phyloP scores from a whole-genome alignment of 2,329 filamentous ascomycete species.

The Colletotrichum navitas region DNA sequence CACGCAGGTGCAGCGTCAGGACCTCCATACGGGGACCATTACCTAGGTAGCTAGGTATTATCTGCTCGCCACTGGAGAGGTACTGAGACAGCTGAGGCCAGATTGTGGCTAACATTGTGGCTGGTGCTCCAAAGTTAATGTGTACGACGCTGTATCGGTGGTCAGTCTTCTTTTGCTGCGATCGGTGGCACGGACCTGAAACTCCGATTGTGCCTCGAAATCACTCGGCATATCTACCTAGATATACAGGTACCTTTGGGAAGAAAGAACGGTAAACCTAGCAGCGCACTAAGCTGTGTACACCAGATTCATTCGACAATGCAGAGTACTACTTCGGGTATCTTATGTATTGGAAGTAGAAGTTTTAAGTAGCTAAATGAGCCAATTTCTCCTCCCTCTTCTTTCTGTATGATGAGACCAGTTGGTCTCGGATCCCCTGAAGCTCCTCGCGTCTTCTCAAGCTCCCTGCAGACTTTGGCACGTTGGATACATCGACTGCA shows the following conservation, averaged over 20 bases:
- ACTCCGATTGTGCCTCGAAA: background rate
- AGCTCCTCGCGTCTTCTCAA: slow-evolving; percentile 56
- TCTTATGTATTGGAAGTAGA: slow-evolving; percentile 2
- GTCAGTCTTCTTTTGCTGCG: background rate
- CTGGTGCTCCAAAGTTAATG: background rate
- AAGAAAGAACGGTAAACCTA: background rate
- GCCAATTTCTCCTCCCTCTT: slow-evolving; percentile 48
- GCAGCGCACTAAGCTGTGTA: too few species aligned
- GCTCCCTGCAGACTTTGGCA: slow-evolving; percentile 56
- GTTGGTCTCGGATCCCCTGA: slow-evolving; percentile 51
- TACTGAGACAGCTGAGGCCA: background rate
- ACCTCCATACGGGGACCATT: too few species aligned
- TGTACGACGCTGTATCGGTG: background rate
- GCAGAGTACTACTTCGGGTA: slow-evolving; percentile 5
- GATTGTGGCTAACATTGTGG: background rate
- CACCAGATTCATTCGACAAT: background rate
- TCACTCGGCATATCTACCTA: background rate
- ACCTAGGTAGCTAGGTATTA: background rate
- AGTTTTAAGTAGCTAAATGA: background rate
- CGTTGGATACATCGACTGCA: slow-evolving; percentile 52
- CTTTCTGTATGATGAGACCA: slow-evolving; percentile 56
- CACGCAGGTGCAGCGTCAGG: too few species aligned
- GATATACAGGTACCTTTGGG: too few species aligned
- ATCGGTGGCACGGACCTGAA: background rate
- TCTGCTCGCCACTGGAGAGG: background rate